phyloP scores from a whole-genome alignment of 495 filamentous ascomycete species.

The Penicillium herquei region DNA sequence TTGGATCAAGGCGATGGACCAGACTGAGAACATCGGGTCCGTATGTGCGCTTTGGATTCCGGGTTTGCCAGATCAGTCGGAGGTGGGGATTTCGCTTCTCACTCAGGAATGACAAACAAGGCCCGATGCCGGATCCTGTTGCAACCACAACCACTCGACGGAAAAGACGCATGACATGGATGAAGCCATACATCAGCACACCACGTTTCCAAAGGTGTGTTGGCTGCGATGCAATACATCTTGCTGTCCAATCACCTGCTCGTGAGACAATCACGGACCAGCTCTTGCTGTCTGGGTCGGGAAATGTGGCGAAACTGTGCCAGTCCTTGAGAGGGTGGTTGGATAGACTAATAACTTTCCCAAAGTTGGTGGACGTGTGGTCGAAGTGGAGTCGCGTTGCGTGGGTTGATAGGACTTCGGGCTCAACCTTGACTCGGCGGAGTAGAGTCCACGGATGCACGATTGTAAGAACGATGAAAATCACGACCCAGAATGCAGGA shows the following conservation, averaged over 20 bases:
- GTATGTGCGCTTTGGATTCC: conserved; percentile 47
- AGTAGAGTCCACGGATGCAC: conserved; percentile 69
- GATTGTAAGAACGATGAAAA: conserved; percentile 56
- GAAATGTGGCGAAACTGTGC: conserved; percentile 71
- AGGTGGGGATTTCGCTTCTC: conserved; percentile 34
- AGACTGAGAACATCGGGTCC: conserved; percentile 44
- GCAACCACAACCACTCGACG: conserved; percentile 61
- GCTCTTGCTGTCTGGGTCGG: conserved; percentile 30
- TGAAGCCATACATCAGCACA: conserved; percentile 57
- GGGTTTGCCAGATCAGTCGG: conserved; percentile 54
- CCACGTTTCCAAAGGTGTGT: conserved; percentile 34
- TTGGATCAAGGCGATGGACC: conserved; percentile 45
- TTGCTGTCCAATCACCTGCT: conserved; percentile 73
- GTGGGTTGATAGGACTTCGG: conserved; percentile 63
- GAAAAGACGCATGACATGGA: conserved; percentile 65
- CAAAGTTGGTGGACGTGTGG: conserved; percentile 37
- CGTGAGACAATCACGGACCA: conserved; percentile 55
- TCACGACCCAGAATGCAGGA: conserved; percentile 69
- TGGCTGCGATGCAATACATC: conserved; percentile 54
- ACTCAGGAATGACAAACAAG: conserved; percentile 34
- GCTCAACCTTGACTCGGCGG: conserved; percentile 53
- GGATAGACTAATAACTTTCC: conserved; percentile 28
- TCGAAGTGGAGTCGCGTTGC: conserved; percentile 67
- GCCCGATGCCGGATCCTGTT: conserved; percentile 75
- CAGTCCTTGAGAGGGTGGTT: conserved; percentile 60